Evolutionary conservation across 331 rosid genomes (phyloP).

Genomic region (Acacia pycnantha): DNA sequence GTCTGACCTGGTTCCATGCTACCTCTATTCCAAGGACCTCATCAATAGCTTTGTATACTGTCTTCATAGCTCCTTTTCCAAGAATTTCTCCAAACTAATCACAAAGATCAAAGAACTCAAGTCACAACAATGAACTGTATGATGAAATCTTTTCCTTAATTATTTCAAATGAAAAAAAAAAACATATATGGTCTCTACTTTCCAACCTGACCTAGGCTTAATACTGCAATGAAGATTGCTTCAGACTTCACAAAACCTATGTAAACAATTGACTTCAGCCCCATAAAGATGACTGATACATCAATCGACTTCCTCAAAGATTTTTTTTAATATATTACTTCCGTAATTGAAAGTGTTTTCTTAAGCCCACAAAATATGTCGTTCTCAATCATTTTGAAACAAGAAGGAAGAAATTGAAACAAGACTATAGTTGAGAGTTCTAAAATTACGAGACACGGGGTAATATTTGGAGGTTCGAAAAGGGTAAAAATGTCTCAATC

Average conservation of each 20-base stretch:
- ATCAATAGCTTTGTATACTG: conserved; percentile 94
- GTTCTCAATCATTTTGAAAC: background rate
- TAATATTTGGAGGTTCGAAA: background rate
- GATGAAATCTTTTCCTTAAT: background rate
- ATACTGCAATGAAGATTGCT: background rate
- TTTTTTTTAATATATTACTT: background rate
- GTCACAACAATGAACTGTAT: background rate
- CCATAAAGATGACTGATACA: background rate
- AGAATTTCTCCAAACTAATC: conserved; percentile 79
- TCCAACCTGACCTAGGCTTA: background rate
- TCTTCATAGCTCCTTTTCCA: conserved; percentile 97
- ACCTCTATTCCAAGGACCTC: conserved; percentile 90
- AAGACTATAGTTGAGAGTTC: background rate
- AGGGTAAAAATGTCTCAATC: conserved; percentile 3
- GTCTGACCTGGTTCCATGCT: conserved; percentile 92
- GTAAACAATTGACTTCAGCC: background rate
- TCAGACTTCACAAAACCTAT: background rate
- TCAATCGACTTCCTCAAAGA: background rate
- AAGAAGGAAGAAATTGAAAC: background rate
- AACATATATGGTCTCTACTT: background rate
- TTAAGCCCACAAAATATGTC: background rate
- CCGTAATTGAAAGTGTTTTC: background rate
- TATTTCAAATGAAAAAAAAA: conserved; percentile 1
- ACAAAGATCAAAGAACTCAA: conserved; percentile 17
- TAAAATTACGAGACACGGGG: too few relatives aligned